Conservation (phyloP, 106 monocot genomes). For the Dioscorea zingiberensis region DNA sequence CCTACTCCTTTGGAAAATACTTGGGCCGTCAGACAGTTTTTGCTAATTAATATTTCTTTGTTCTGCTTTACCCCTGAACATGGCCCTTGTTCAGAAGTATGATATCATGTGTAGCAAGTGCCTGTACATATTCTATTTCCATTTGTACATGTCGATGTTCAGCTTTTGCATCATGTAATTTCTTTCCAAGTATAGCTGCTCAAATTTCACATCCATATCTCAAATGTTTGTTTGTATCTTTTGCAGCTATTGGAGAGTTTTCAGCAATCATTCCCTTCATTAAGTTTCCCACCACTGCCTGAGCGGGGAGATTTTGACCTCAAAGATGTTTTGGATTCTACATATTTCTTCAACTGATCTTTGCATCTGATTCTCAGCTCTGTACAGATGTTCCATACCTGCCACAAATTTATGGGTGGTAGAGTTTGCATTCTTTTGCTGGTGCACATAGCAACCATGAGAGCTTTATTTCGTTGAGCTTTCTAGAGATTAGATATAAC, state of each 20-base stretch:
- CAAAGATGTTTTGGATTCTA: constrained; percentile 62
- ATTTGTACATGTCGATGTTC: too few species aligned
- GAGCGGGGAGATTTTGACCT: constrained; percentile 73
- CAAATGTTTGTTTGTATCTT: not conserved
- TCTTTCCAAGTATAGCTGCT: too few species aligned
- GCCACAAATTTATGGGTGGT: not conserved
- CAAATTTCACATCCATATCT: not conserved
- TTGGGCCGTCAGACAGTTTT: too few species aligned
- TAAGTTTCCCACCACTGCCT: constrained; percentile 71
- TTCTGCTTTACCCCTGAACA: too few species aligned
- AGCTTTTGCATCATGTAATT: too few species aligned
- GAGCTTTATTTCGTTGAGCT: too few species aligned
- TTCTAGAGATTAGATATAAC: too few species aligned
- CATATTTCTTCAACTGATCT: constrained; percentile 86
- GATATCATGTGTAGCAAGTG: too few species aligned
- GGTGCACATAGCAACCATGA: not conserved
- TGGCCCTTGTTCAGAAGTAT: too few species aligned
- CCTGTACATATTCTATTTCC: too few species aligned
- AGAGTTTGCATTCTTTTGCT: not conserved
- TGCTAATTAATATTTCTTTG: too few species aligned
- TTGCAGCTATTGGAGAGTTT: constrained; percentile 69
- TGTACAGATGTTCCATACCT: not conserved
- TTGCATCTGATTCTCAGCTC: not conserved
- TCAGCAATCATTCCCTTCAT: constrained; percentile 56
- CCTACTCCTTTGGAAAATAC: too few species aligned